Conservation (phyloP, 2,329 filamentous ascomycete species). For the Hymenoscyphus fructigenus region DNA sequence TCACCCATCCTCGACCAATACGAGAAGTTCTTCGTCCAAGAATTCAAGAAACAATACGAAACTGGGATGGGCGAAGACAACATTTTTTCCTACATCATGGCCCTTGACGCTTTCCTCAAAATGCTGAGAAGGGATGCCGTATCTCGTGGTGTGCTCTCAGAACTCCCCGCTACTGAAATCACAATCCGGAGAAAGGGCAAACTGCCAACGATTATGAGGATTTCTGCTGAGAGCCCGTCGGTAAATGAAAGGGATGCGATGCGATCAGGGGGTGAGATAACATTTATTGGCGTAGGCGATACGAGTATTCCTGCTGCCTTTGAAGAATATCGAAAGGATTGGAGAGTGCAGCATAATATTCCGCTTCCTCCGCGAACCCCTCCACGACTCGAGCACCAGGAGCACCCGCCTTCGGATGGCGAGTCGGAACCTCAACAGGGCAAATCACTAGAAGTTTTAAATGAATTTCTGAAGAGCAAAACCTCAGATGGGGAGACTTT, state of each 20-base stretch:
- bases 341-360: neutral
- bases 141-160: neutral
- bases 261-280: neutral
- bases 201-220: neutral
- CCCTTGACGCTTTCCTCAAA: neutral
- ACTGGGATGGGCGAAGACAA: neutral
- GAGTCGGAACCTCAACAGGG: neutral
- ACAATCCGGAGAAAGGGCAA: neutral
- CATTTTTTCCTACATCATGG: neutral
- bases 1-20: neutral
- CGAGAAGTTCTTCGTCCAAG: neutral
- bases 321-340: neutral
- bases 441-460: neutral
- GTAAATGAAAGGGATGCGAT: too few relatives aligned
- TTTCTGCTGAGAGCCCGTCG: neutral
- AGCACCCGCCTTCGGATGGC: neutral
- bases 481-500: neutral
- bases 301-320: neutral
- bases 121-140: neutral
- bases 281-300: neutral
- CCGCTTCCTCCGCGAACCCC: neutral
- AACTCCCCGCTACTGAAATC: neutral
- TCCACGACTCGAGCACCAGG: neutral
- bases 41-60: neutral
- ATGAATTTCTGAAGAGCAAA: neutral